phyloP scores from a whole-genome alignment of 441 rosid species.

The Rhodomyrtus psidioides region DNA sequence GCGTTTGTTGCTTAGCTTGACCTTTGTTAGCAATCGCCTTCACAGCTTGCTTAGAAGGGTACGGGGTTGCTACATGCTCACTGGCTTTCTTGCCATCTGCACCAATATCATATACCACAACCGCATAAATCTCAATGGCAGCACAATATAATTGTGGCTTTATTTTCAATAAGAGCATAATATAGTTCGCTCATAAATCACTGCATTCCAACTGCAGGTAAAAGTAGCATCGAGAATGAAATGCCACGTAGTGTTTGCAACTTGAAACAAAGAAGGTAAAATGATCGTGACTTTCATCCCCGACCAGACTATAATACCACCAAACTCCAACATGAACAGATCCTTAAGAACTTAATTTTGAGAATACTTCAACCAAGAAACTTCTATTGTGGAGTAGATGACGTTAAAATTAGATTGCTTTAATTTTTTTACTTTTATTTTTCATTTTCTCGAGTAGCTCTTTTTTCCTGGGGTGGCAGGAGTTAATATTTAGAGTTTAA shows the following conservation, averaged over 20 bases:
- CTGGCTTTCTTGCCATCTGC: slow-evolving; percentile 48
- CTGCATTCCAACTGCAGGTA: background rate
- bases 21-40: slow-evolving; percentile 31
- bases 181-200: background rate
- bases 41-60: slow-evolving; percentile 54
- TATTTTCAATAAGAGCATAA: background rate
- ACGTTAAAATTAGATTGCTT: background rate
- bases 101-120: background rate
- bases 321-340: background rate
- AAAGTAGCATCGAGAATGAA: background rate
- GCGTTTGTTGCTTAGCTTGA: slow-evolving; percentile 32
- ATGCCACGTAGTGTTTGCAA: background rate
- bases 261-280: background rate
- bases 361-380: background rate
- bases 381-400: background rate
- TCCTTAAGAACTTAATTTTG: background rate
- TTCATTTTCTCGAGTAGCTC: background rate
- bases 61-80: slow-evolving; percentile 61
- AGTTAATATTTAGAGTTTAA: background rate
- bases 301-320: background rate
- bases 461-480: background rate
- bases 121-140: background rate
- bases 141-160: background rate
- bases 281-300: background rate
- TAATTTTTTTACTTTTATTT: background rate